Evolutionary conservation across 805 yeast species (phyloP).

Genomic region (Lipomyces mesembrius): DNA sequence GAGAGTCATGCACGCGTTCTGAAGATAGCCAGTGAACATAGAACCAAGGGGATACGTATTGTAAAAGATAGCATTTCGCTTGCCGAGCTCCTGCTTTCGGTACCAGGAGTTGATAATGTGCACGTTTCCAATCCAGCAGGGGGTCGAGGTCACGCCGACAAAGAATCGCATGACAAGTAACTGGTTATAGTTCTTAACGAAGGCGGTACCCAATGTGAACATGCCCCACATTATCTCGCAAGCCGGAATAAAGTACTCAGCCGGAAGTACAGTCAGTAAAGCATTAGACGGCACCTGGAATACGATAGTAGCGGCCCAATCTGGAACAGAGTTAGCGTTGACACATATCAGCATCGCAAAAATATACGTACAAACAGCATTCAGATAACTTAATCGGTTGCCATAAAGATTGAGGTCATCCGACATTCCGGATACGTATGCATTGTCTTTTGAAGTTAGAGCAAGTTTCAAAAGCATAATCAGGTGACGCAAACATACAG

Average conservation of each 20-base stretch:
- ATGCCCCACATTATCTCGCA: slow-evolving; percentile 72
- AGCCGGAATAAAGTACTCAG: slow-evolving; percentile 53
- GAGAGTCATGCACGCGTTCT: slow-evolving; percentile 58
- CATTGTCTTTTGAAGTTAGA: slow-evolving; percentile 49
- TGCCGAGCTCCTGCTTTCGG: slow-evolving; percentile 57
- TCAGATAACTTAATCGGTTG: slow-evolving; percentile 45
- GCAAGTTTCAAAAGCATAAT: neutral
- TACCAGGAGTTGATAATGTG: slow-evolving; percentile 58
- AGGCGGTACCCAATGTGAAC: slow-evolving; percentile 62
- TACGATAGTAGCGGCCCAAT: slow-evolving; percentile 38
- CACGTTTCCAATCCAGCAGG: slow-evolving; percentile 58
- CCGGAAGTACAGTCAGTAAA: slow-evolving; percentile 42
- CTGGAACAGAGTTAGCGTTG: neutral
- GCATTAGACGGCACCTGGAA: slow-evolving; percentile 46
- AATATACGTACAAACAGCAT: slow-evolving; percentile 30
- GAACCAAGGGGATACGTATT: slow-evolving; percentile 50
- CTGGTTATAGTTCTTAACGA: slow-evolving; percentile 50
- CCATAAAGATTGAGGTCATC: slow-evolving; percentile 60
- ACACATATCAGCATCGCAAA: slow-evolving; percentile 13
- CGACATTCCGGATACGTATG: slow-evolving; percentile 66
- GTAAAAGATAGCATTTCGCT: slow-evolving; percentile 51
- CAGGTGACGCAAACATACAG: slow-evolving; percentile 50
- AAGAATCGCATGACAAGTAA: slow-evolving; percentile 68
- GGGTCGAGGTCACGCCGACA: slow-evolving; percentile 71
- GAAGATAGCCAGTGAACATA: slow-evolving; percentile 57